Evolutionary conservation across 345 rosid genomes (phyloP).

Genomic region (Populus tremula): DNA sequence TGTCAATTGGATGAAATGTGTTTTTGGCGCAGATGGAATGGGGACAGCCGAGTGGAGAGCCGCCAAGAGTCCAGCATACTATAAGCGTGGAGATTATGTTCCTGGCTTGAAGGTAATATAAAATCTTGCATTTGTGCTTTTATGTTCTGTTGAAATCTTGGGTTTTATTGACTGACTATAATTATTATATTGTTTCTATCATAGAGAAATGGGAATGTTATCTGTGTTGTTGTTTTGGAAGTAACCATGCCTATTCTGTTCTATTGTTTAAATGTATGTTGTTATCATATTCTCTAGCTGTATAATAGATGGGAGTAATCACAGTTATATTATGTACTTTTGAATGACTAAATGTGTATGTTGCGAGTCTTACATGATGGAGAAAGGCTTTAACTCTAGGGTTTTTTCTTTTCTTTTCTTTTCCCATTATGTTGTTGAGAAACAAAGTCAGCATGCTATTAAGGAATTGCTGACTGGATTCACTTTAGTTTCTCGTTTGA

Average conservation of each 20-base stretch:
- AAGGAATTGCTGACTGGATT: not conserved
- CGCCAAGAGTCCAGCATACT: constrained; percentile 82
- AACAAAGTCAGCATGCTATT: not conserved
- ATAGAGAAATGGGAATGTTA: not conserved
- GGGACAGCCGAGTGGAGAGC: constrained; percentile 99
- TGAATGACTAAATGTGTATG: no score
- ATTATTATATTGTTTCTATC: not conserved
- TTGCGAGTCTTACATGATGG: not conserved
- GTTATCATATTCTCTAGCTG: not conserved
- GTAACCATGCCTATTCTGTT: not conserved
- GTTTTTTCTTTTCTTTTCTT: not conserved
- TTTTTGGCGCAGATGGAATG: constrained; percentile 72
- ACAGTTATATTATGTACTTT: not conserved
- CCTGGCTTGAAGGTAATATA: constrained; percentile 86
- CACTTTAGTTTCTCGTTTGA: not conserved
- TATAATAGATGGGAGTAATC: not conserved
- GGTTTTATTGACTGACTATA: not conserved
- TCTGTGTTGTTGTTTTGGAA: not conserved
- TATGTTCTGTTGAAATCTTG: not conserved
- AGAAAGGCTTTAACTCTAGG: not conserved
- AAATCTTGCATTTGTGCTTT: not conserved
- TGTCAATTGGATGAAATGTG: not conserved
- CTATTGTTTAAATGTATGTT: not conserved
- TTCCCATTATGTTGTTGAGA: not conserved
- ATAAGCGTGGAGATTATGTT: constrained; percentile 97